Conservation (phyloP, 345 rosid genomes). For the Raphanus sativus region DNA sequence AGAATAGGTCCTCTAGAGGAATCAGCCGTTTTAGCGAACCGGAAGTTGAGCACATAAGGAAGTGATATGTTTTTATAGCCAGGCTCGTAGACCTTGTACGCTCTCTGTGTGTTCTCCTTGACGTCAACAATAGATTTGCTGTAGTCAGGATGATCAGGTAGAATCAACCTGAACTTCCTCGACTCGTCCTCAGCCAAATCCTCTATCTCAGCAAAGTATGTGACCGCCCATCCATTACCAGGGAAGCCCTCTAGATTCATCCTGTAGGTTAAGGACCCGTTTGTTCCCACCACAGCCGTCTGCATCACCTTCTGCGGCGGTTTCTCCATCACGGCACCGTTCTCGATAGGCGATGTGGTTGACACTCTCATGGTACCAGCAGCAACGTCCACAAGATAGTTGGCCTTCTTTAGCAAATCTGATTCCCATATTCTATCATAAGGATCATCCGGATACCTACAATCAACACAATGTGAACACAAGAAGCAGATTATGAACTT, state of each 20-base stretch:
- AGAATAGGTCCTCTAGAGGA: conserved; percentile 87
- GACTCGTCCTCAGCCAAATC: conserved; percentile 65
- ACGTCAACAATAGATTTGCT: conserved; percentile 83
- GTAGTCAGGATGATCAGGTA: conserved; percentile 67
- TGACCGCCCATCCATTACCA: conserved; percentile 78
- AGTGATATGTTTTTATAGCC: conserved; percentile 72
- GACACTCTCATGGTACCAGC: conserved; percentile 76
- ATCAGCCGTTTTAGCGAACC: conserved; percentile 75
- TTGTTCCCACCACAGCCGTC: conserved; percentile 97
- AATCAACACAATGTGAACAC: background rate
- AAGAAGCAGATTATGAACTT: no score
- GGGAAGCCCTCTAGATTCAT: conserved; percentile 94
- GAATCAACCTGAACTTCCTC: conserved; percentile 83
- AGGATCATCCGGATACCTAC: conserved; percentile 91
- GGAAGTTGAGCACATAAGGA: conserved; percentile 87
- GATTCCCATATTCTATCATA: conserved; percentile 97
- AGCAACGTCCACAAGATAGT: conserved; percentile 95
- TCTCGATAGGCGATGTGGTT: conserved; percentile 61
- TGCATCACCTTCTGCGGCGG: conserved; percentile 98
- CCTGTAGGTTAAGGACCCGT: conserved; percentile 84
- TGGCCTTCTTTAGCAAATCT: conserved; percentile 73
- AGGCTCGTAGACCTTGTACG: conserved; percentile 83
- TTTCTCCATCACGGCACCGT: conserved; percentile 40
- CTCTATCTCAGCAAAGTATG: conserved; percentile 94
- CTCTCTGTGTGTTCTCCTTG: conserved; percentile 86